Evolutionary conservation across 306 rosid species (phyloP).

Genomic region (Ochetophila trinervis): DNA sequence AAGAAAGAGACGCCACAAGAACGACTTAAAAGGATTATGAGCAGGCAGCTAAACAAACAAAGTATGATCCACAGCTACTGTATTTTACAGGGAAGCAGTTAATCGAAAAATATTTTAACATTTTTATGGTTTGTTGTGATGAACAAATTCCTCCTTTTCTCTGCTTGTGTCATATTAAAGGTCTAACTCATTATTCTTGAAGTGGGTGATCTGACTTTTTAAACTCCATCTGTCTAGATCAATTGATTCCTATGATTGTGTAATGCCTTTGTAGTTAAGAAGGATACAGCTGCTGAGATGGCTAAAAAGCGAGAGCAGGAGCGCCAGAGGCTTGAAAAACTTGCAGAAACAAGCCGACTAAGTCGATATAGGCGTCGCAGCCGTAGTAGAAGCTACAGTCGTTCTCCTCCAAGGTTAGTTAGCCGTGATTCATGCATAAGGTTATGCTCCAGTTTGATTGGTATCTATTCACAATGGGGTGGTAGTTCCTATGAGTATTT

Average conservation of each 20-base stretch:
- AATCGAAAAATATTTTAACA: neutral
- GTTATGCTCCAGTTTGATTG: neutral
- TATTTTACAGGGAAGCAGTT: constrained; percentile 23
- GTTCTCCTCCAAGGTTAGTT: constrained; percentile 74
- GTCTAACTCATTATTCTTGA: neutral
- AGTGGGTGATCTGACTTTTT: neutral
- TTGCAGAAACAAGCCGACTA: constrained; percentile 85
- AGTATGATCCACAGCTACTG: constrained; percentile 45
- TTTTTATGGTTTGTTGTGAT: neutral
- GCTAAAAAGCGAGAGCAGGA: constrained; percentile 93
- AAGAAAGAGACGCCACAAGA: constrained; percentile 99
- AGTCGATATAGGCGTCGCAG: constrained; percentile 71
- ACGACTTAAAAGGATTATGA: constrained; percentile 98
- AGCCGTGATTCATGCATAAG: neutral
- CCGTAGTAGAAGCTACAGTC: constrained; percentile 76
- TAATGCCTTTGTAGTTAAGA: constrained; percentile 63
- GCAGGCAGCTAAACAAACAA: constrained; percentile 87
- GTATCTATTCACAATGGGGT: neutral
- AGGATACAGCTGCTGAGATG: constrained; percentile 87
- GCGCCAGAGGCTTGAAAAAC: constrained; percentile 89
- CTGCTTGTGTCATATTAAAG: neutral
- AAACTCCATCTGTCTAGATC: neutral
- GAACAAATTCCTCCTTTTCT: neutral
- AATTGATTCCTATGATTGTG: neutral
- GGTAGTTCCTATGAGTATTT: neutral